These are phyloP conservation scores for Ceratobasidium sp. DNA, from an alignment of 1,284 basidiomycete genomes.

Conservation along the genomic window DNA sequence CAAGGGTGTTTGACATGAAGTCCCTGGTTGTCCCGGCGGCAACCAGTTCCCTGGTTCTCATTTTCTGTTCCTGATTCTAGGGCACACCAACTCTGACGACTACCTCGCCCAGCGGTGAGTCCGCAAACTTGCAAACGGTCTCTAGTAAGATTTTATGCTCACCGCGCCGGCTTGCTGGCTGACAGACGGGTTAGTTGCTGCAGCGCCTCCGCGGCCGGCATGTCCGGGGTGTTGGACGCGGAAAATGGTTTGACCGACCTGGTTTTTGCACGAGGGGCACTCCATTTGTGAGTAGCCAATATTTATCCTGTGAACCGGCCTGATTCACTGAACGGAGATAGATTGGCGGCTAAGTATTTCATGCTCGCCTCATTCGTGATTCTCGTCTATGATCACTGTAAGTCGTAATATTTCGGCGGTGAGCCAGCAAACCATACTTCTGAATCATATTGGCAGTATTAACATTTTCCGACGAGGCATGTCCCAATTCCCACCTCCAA, in stretches of 20 bases:
- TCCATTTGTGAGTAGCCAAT: constrained; percentile 29
- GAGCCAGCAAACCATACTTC: not conserved
- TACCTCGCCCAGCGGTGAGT: not conserved
- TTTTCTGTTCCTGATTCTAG: not conserved
- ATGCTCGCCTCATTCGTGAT: constrained; percentile 43
- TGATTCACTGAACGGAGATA: not conserved
- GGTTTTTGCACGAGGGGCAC: not conserved
- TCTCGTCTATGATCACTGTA: constrained; percentile 37
- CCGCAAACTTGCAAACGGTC: not conserved
- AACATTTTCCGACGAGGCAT: constrained; percentile 33
- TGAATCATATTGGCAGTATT: constrained; percentile 9
- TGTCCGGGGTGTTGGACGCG: not conserved
- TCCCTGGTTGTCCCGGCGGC: not conserved
- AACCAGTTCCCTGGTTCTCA: not conserved
- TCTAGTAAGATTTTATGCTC: not conserved
- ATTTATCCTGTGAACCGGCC: too few relatives aligned
- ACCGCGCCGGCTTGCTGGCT: not conserved
- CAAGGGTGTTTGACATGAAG: not conserved
- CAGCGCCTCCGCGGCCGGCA: constrained; percentile 2
- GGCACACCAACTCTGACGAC: not conserved
- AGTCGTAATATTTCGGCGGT: not conserved
- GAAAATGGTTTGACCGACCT: not conserved
- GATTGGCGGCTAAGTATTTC: constrained; percentile 40
- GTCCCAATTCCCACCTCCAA: not conserved
- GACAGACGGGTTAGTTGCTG: not conserved